Evolutionary conservation across 2,329 filamentous ascomycete genomes (phyloP), one percentile per base, ranked within the genome.

Genomic region (Aspergillus hiratsukae): DNA sequence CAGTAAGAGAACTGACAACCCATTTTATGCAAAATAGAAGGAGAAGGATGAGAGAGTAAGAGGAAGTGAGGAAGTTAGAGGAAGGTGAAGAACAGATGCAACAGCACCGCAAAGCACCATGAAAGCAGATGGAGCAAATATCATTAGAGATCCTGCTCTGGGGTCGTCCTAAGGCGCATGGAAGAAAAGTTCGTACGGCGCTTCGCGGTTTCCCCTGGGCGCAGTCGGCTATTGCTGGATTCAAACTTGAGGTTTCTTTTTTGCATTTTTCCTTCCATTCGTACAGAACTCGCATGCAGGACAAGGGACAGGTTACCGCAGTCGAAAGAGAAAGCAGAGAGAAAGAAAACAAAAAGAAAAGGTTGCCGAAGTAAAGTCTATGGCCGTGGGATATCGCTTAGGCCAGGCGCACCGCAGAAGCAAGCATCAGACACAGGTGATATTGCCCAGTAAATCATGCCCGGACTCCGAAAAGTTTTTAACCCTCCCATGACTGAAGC

Each of bases 381-480:
- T 73, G 62, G 64, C 64, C 67, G 65, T 64, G 63, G 61, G 59
- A 62, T 64, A 61, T 58, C 66, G 65, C 60, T 67, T 66, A 60
- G 63, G 63, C 62, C 66, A 64, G 61, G 63, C 56, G 59, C 61
- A 65, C 64, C 62, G 63, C 62, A 58, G 57, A 64, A 66, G 63
- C 64, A 66, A 66, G 64, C 59, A 66, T 67, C 61, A 63, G 67
- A 61, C 49, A 54, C 52, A 55, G 58, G 60, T 64, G 52, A 67
- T 63, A 66, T 62, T 68, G 66, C 67, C 66, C 64, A 64, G 63
- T 64, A 67, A 69, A 67, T 66, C 64, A 72, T 67, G 66, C 56
- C 69, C 64, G 65, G 68, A 73, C 70, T 71, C 70, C 70, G 57
- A 64, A 65, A 67, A 65, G 61, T 69, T 72, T 68, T 53, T 49